Percentiles rank a stretch among this genome's conserved stretches.
phyloP scores from a whole-genome alignment of 2,329 filamentous ascomycete species.

The Biscogniauxia mediterranea region DNA sequence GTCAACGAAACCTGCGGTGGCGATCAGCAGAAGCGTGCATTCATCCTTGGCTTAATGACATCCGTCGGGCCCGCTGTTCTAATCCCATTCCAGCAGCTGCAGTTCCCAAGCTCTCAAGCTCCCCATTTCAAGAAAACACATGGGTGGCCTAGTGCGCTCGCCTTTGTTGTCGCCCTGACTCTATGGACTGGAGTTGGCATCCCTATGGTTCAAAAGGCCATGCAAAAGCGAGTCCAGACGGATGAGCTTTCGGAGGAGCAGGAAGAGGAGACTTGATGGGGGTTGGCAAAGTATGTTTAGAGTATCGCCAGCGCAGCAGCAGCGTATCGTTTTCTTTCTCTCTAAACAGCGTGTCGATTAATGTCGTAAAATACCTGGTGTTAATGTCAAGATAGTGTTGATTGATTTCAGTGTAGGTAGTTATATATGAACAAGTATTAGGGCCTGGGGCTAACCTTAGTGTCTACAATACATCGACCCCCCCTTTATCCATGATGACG shows the following conservation, averaged over 20 bases:
- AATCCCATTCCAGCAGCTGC: conserved; percentile 40
- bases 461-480: not conserved
- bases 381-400: not conserved
- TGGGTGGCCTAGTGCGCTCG: conserved; percentile 30
- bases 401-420: not conserved
- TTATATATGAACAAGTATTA: not conserved
- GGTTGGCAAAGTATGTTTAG: not conserved
- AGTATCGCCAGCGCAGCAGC: not conserved
- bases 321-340: not conserved
- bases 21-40: conserved; percentile 43
- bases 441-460: too few relatives aligned
- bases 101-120: conserved; percentile 37
- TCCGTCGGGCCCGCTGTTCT: conserved; percentile 37
- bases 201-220: conserved; percentile 21
- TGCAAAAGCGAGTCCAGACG: conserved; percentile 6
- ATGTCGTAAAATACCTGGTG: not conserved
- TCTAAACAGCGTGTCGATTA: not conserved
- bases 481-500: not conserved
- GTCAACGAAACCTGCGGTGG: conserved; percentile 40
- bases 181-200: conserved; percentile 15
- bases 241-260: conserved; percentile 5
- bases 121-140: conserved; percentile 36
- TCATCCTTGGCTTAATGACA: conserved; percentile 39
- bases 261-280: not conserved
- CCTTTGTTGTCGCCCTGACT: conserved; percentile 12